phyloP scores from a whole-genome alignment of 176 grass and related monocot species.

The Typha latifolia region DNA sequence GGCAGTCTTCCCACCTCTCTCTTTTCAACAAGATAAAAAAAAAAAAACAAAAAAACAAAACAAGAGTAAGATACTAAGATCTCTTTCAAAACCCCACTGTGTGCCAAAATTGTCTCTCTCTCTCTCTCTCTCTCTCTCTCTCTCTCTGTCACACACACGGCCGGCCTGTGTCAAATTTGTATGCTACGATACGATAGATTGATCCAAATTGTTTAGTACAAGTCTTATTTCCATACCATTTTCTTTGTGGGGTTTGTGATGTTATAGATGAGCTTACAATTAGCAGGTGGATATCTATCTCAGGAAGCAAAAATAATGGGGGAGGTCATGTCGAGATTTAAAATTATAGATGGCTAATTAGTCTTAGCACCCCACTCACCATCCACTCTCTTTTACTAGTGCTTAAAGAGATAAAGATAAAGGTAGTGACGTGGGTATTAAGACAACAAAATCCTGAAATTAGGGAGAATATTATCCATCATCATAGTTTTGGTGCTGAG shows the following conservation, averaged over 20 bases:
- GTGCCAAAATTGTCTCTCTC: too few species aligned
- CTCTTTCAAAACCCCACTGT: too few species aligned
- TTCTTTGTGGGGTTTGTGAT: background rate
- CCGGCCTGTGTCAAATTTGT: background rate
- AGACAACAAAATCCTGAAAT: conserved; percentile 74
- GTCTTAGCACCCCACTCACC: conserved; percentile 11
- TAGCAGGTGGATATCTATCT: background rate
- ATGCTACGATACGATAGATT: background rate
- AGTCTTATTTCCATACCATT: background rate
- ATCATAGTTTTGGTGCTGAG: conserved; percentile 40
- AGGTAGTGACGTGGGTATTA: conserved; percentile 53
- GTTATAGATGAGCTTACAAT: background rate
- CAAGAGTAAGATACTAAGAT: too few species aligned
- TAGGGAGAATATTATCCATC: conserved; percentile 39
- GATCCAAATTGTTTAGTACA: background rate
- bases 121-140: too few species aligned
- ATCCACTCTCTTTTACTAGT: conserved; percentile 20
- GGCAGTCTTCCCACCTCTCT: too few species aligned
- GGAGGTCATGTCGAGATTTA: conserved; percentile 19
- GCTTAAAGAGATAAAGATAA: conserved; percentile 36
- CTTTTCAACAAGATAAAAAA: too few species aligned
- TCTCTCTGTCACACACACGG: too few species aligned
- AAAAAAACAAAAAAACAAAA: too few species aligned
- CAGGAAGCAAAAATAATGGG: background rate
- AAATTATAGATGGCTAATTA: conserved; percentile 31